Evolutionary conservation across 371 early-diverging fungal species (phyloP).

Genomic region (Lichtheimia corymbifera): DNA sequence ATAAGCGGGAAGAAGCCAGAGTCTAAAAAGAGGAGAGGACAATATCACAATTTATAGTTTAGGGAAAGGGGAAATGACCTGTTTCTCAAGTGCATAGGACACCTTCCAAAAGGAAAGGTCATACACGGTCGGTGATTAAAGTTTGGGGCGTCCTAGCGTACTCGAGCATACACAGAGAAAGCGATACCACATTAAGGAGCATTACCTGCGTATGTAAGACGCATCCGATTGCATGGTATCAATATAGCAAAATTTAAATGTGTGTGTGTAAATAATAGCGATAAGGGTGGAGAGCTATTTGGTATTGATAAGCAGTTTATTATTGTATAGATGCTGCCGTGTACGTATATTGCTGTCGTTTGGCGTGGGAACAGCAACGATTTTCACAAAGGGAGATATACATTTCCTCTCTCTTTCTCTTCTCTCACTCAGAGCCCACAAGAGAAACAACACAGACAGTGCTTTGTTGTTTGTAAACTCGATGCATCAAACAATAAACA

Average conservation of each 20-base stretch:
- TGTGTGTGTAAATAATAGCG: not conserved
- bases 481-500: too few relatives aligned
- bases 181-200: not conserved
- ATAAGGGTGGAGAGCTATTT: not conserved
- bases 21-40: not conserved
- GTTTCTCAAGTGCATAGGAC: not conserved
- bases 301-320: not conserved
- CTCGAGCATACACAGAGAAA: not conserved
- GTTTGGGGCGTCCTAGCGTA: not conserved
- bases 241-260: not conserved
- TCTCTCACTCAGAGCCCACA: not conserved
- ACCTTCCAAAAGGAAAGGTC: not conserved
- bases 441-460: constrained; percentile 14
- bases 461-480: constrained; percentile 4
- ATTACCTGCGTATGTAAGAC: not conserved
- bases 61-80: not conserved
- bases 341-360: not conserved
- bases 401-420: too few relatives aligned
- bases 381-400: not conserved
- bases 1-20: not conserved
- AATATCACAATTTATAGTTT: constrained; percentile 7
- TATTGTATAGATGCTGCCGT: too few relatives aligned
- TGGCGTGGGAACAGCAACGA: constrained; percentile 13
- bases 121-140: not conserved
- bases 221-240: too few relatives aligned